These are phyloP conservation scores for Colletotrichum sp. DNA, from an alignment of 2,329 filamentous ascomycete species.

Conservation along the genomic window DNA sequence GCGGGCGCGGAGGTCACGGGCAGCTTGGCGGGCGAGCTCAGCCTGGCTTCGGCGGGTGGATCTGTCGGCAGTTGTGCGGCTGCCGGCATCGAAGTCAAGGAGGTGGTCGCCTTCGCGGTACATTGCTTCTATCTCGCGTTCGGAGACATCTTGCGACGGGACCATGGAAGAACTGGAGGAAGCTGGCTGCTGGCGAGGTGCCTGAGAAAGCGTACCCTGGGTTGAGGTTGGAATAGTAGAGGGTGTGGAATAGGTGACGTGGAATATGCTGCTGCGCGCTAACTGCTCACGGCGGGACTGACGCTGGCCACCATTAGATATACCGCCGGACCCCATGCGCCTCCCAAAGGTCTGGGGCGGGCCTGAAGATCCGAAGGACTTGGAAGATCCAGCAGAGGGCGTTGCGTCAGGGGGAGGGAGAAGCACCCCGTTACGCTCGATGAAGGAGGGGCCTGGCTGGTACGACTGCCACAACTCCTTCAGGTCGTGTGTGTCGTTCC, in stretches of 20 bases:
- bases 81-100: not conserved
- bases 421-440: not conserved
- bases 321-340: not conserved
- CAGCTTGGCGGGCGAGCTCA: not conserved
- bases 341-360: not conserved
- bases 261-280: not conserved
- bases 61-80: fast-evolving
- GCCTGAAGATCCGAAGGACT: not conserved
- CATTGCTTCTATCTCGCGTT: not conserved
- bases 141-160: not conserved
- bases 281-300: not conserved
- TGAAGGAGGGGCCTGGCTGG: not conserved
- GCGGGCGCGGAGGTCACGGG: not conserved
- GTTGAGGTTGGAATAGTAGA: not conserved
- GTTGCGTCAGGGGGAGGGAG: not conserved
- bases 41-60: not conserved
- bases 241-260: not conserved
- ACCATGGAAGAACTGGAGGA: not conserved
- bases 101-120: not conserved
- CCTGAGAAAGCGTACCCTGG: not conserved
- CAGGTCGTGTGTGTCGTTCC: not conserved
- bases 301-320: not conserved
- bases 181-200: not conserved
- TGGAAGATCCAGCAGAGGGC: not conserved
- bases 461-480: not conserved